Evolutionary conservation across 345 rosid species (phyloP).

Genomic region (Iberis pinnata): DNA sequence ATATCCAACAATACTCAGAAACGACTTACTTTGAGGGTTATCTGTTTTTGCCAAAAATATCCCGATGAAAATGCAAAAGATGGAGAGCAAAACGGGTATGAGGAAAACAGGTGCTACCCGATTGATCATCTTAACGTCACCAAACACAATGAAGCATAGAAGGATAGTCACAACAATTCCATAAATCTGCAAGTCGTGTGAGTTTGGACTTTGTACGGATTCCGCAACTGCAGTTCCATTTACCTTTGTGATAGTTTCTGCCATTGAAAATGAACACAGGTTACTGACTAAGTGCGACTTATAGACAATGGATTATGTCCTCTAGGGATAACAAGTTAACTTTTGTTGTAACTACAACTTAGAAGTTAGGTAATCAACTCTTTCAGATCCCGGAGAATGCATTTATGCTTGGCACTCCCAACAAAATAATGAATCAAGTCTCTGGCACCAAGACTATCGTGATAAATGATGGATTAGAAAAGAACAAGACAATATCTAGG

Average conservation of each 20-base stretch:
- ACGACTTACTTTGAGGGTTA: conserved; percentile 60
- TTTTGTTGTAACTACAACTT: conserved; percentile 5
- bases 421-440: conserved; percentile 21
- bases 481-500: not conserved
- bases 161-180: conserved; percentile 86
- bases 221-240: conserved; percentile 50
- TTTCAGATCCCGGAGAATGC: conserved; percentile 1
- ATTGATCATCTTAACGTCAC: conserved; percentile 98
- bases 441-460: conserved; percentile 11
- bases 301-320: conserved; percentile 4
- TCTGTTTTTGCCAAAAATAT: conserved; percentile 56
- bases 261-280: conserved; percentile 21
- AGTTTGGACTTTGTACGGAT: conserved; percentile 53
- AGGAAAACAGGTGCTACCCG: conserved; percentile 99
- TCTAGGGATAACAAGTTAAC: conserved; percentile 4
- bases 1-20: conserved; percentile 5
- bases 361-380: conserved; percentile 5
- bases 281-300: conserved; percentile 9
- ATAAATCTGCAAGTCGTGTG: conserved; percentile 91
- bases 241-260: conserved; percentile 69
- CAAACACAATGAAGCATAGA: conserved; percentile 93
- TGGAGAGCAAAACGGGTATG: conserved; percentile 76
- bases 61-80: conserved; percentile 89
- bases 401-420: conserved; percentile 14
- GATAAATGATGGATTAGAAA: not conserved